Evolutionary conservation across 441 rosid species (phyloP), one percentile per base, ranked within the genome.

Genomic region (Manihot esculenta): DNA sequence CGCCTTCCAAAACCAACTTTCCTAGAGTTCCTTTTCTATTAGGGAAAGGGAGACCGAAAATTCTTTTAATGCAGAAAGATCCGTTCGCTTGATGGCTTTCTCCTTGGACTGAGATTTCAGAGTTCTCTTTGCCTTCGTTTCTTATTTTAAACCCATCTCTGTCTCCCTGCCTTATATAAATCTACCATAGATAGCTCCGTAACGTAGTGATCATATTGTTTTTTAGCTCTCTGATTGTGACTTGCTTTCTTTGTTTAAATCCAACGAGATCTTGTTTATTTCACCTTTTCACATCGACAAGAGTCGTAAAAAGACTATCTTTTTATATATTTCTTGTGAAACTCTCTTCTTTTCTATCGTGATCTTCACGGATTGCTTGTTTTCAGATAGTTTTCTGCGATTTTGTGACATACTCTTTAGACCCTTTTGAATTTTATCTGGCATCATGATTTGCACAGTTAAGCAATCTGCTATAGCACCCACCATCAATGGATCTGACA

Each of bases 371-470:
- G 61, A 41, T 35, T 67, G 42, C 62, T 24, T 48, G 41, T 45
- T 48, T 64, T 58, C 15, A 23, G 27, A 23, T 58, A 1, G 24
- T 27, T 64, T 49, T 7, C 3, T 23, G 50, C 5, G 30, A 45
- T 27, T 71, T 69, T 69, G 26, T 15, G 48, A 2, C 13, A n/a
- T 54, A 48, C 57, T 57, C 70, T 2, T 27, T 24, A 1, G n/a
- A 44, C 62, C 57, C 67, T 62, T 62, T 35, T 71, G 42, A 30
- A 33, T 9, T 58, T 61, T 21, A 6, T 47, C 44, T 51, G 35
- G 7, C 50, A 80, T 23, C 49, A 88, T 86, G 93, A 82, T 85
- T 68, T 82, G 76, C 53, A 77, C 74, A n/a, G 24, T 74, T 38
- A 85, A 73, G 74, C 84, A 67, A 53, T 78, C 86, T 53, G 69